Percentiles rank a stretch among this genome's conserved stretches.
phyloP scores from a whole-genome alignment of 306 rosid genomes.

The Trifolium pratense region DNA sequence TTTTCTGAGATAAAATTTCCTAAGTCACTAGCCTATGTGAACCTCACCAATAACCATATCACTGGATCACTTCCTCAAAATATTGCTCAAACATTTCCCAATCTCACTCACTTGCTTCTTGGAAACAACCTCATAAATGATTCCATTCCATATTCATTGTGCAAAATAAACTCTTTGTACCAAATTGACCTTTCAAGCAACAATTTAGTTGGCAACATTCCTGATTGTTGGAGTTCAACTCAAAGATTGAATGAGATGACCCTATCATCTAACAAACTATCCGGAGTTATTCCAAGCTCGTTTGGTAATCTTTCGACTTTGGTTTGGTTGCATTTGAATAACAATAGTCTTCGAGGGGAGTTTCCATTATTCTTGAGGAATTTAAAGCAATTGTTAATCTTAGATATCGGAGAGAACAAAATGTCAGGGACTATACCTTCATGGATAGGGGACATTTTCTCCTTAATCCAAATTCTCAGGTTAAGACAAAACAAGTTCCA shows the following conservation, averaged over 20 bases:
- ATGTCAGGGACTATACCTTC: constrained; percentile 1
- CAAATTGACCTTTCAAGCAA: constrained; percentile 43
- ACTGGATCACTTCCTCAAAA: constrained; percentile 23
- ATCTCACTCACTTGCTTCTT: constrained; percentile 30
- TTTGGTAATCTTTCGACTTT: not conserved
- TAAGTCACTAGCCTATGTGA: not conserved
- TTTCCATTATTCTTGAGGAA: constrained; percentile 17
- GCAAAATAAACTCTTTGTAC: constrained; percentile 33
- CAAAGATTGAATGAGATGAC: not conserved
- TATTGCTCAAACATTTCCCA: constrained; percentile 20
- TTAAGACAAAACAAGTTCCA: no score
- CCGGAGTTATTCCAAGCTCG: constrained; percentile 31
- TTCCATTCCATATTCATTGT: constrained; percentile 33
- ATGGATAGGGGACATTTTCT: constrained; percentile 6
- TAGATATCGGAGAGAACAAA: constrained; percentile 37
- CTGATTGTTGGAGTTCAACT: constrained; percentile 28
- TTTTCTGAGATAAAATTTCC: constrained; percentile 28
- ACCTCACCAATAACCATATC: constrained; percentile 30
- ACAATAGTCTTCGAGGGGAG: constrained; percentile 38
- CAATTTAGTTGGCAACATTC: constrained; percentile 34
- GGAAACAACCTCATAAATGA: constrained; percentile 32
- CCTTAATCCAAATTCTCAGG: constrained; percentile 1
- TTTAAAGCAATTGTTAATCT: not conserved
- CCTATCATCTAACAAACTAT: constrained; percentile 18
- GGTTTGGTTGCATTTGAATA: not conserved